Base-by-base conservation (phyloP, 2,329 filamentous ascomycete genomes). In the Didymellaceae sp. region DNA sequence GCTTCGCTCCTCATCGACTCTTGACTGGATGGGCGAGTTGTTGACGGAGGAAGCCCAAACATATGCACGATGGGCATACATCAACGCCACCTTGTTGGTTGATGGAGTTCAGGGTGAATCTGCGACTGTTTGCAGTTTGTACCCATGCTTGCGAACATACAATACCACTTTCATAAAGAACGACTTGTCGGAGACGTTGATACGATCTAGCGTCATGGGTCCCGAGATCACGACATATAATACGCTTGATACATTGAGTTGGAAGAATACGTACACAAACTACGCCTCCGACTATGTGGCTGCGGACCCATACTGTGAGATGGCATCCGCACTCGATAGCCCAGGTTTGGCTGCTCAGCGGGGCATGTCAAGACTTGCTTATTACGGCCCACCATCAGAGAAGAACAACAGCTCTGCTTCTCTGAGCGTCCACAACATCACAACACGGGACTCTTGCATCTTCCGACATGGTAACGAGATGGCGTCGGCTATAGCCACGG, bases 81-180 rank as follows among this genome's bases (percentile, higher is more conserved):
- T 38, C 16, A 49, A 49, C 16, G 20, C 21, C 2, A 31, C 46
- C 2, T 33, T 44, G 5, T 6, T 42, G 13, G 9, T 25, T 6
- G 8, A 14, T 1, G 18, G 16, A 4, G 2, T 35, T 2, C 20
- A 20, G 5, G 14, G 28, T n/a, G 9, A 9, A 3, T 30, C 31
- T 1, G 14, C 16, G 5, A 20, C 32, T 7, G 46, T 33, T 11
- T 49, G 46, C 16, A 28, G 26, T 8, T n/a, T 44, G 2, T 49
- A 44, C 13, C 46, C 46, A 4, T 44, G 46, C 13, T 8, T 49
- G 4, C 39, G 28, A 1, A 39, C 39, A 2, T 44, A 39, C 6
- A 33, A 9, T 4, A 11, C 33, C 4, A 33, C 28, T 1, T 21
- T 49, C 16, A 39, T 5, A 3, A 14, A 39, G 2, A 39, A 21